phyloP scores from a whole-genome alignment of 2,329 filamentous ascomycete species.

The Cercospora sp. region DNA sequence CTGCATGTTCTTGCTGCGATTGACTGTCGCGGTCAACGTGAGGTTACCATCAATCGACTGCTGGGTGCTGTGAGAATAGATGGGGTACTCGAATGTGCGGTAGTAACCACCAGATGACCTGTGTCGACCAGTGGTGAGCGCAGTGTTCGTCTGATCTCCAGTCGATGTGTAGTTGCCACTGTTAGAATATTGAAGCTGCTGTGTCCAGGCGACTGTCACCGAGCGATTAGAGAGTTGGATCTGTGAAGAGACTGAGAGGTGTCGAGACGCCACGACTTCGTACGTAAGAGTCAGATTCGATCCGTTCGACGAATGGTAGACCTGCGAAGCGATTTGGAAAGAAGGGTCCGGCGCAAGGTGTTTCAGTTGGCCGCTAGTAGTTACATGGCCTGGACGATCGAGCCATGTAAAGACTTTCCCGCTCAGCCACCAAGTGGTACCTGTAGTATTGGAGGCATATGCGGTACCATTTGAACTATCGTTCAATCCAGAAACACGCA shows the following conservation, averaged over 20 bases:
- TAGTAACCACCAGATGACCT: conserved; percentile 41
- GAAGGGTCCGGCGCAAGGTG: conserved; percentile 45
- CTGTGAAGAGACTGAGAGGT: conserved; percentile 55
- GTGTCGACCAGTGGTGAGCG: conserved; percentile 54
- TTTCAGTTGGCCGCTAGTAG: conserved; percentile 53
- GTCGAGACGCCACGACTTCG: conserved; percentile 57
- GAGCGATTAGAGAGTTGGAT: conserved; percentile 53
- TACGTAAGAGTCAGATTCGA: conserved; percentile 59
- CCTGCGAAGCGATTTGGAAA: conserved; percentile 53
- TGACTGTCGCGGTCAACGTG: conserved; percentile 51
- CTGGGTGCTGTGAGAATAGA: conserved; percentile 59
- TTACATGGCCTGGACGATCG: conserved; percentile 48
- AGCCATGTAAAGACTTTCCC: conserved; percentile 82
- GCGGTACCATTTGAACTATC: conserved; percentile 55
- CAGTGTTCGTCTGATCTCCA: conserved; percentile 57
- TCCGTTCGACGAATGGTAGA: conserved; percentile 52
- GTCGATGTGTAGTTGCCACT: conserved; percentile 55
- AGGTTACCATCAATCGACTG: conserved; percentile 44
- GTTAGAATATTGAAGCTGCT: conserved; percentile 59
- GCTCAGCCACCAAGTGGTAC: conserved; percentile 71
- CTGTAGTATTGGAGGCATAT: conserved; percentile 56
- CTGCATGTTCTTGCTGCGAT: conserved; percentile 51
- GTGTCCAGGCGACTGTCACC: conserved; percentile 55
- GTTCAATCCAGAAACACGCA: conserved; percentile 65
- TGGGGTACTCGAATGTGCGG: conserved; percentile 59